Base-by-base conservation (phyloP, 225 moss, liverwort and hornwort genomes). In the Ulota crispa region DNA sequence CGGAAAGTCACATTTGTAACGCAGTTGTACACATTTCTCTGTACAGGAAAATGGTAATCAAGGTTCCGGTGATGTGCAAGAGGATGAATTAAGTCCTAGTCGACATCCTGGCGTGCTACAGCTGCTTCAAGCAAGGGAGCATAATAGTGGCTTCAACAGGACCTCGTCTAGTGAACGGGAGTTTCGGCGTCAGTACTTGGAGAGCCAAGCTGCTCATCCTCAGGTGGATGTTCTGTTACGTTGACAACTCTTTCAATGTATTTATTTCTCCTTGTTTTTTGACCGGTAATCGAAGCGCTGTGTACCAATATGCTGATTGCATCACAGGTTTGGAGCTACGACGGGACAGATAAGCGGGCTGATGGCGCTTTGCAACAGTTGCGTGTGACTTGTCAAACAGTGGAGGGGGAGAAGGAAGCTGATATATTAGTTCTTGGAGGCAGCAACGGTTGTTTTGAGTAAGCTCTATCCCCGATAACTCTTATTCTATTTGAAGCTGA, bases 311-410 rank as follows among this genome's bases (percentile, higher is more conserved):
- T 73, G 54, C 55, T 67, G 52, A 64, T 79, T 59, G 54, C 26
- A 68, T 79, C 18, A 83, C 83, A 95, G 95, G 89, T 92, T n/a
- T 93, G 94, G 95, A 83, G 89, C 64, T 95, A 95, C 80, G 79
- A 76, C 53, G 77, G 79, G 69, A 86, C 89, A 30, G 83, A 81
- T 55, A 88, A 87, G 72, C 85, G 89, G 64, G 91, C 91, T 72
- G 94, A 94, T 78, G 92, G 94, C 59, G 95, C 94, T 66, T 82
- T 95, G 34, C 88, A 89, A 86, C 92, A 93, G 53, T 82, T 93
- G 53, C 90, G 88, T 73, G 88, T 93, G 63, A 88, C 85, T 53
- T 85, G 84, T 71, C 92, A 94, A 90, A 94, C 94, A 77, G 66
- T 52, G 14, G 90, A 91, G 86, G 94, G 92, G 78, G 88, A 91